These are phyloP conservation scores for Conoideocrella luteorostrata DNA, from an alignment of 2,329 filamentous ascomycete species.

Conservation along the genomic window DNA sequence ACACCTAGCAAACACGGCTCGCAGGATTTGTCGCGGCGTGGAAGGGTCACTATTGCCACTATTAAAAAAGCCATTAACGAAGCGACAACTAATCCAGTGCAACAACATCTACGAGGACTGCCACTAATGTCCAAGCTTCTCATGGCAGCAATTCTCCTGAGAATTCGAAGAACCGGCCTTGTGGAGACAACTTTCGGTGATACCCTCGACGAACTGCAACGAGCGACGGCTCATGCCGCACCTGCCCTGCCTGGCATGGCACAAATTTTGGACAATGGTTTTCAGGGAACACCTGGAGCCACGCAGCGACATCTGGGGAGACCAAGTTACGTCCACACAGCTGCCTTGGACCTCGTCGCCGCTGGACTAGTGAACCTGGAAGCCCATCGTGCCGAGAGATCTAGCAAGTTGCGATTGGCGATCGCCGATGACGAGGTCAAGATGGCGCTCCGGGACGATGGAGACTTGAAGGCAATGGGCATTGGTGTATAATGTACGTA, in stretches of 20 bases:
- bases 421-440: slow-evolving; percentile 89
- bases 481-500: slow-evolving; percentile 37
- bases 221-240: slow-evolving; percentile 27
- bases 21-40: slow-evolving; percentile 20
- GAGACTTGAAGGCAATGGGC: slow-evolving; percentile 75
- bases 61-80: slow-evolving; percentile 94
- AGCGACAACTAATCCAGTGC: slow-evolving; percentile 85
- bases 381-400: slow-evolving; percentile 70
- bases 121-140: slow-evolving; percentile 80
- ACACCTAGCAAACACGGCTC: slow-evolving; percentile 54
- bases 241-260: slow-evolving; percentile 30
- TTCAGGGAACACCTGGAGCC: slow-evolving; percentile 19
- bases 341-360: slow-evolving; percentile 76
- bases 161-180: slow-evolving; percentile 75
- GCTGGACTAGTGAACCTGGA: slow-evolving; percentile 86
- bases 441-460: slow-evolving; percentile 81
- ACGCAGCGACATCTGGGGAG: slow-evolving; percentile 25
- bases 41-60: slow-evolving; percentile 80
- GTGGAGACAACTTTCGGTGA: slow-evolving; percentile 85
- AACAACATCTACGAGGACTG: slow-evolving; percentile 78
- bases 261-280: slow-evolving; percentile 25
- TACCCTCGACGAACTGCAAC: slow-evolving; percentile 68
- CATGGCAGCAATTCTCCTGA: slow-evolving; percentile 72
- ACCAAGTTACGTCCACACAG: slow-evolving; percentile 51
- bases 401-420: slow-evolving; percentile 77